Percentiles rank a stretch among this genome's conserved stretches.
These are phyloP conservation scores for Russula dissimulans DNA, from an alignment of 768 basidiomycete genomes.

Conservation along the genomic window DNA sequence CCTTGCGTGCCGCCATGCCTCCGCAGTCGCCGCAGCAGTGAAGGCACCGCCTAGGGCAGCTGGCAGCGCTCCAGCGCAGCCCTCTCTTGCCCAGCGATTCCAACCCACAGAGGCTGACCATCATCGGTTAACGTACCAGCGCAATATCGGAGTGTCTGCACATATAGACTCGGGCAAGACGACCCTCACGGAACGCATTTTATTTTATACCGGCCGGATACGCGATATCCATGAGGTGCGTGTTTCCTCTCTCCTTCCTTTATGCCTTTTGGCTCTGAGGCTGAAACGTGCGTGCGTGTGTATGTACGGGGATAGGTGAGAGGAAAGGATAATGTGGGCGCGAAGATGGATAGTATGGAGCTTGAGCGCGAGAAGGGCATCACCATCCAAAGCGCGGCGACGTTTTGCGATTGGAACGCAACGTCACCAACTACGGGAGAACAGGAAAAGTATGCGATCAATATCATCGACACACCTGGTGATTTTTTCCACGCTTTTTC, in stretches of 20 bases:
- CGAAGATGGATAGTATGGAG: slow-evolving; percentile 99
- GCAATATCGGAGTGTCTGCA: slow-evolving; percentile 94
- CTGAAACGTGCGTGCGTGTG: not conserved
- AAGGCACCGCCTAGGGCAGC: not conserved
- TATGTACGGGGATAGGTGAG: slow-evolving; percentile 48
- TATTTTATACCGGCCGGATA: slow-evolving; percentile 95
- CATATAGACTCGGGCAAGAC: slow-evolving; percentile 98
- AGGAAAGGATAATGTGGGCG: slow-evolving; percentile 90
- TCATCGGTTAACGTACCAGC: slow-evolving; percentile 57
- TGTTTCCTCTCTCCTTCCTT: slow-evolving; percentile 13
- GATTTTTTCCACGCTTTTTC: slow-evolving; percentile 10
- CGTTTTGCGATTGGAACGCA: slow-evolving; percentile 94
- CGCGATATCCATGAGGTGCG: slow-evolving; percentile 92
- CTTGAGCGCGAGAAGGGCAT: slow-evolving; percentile 98
- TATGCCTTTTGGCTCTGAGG: not conserved
- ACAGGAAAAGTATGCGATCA: slow-evolving; percentile 82
- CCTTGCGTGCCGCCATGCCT: slow-evolving; percentile 3
- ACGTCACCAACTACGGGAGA: slow-evolving; percentile 48
- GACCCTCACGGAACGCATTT: slow-evolving; percentile 89
- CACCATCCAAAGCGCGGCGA: slow-evolving; percentile 97
- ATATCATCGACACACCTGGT: slow-evolving; percentile 99
- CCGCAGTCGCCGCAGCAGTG: slow-evolving; percentile 1
- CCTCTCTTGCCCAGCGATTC: slow-evolving; percentile 13
- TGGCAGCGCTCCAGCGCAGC: not conserved
- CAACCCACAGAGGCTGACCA: slow-evolving; percentile 57